Evolutionary conservation across 495 filamentous ascomycete species (phyloP), one percentile per base, ranked within the genome.

Genomic region (Staphylotrichum longicolle): DNA sequence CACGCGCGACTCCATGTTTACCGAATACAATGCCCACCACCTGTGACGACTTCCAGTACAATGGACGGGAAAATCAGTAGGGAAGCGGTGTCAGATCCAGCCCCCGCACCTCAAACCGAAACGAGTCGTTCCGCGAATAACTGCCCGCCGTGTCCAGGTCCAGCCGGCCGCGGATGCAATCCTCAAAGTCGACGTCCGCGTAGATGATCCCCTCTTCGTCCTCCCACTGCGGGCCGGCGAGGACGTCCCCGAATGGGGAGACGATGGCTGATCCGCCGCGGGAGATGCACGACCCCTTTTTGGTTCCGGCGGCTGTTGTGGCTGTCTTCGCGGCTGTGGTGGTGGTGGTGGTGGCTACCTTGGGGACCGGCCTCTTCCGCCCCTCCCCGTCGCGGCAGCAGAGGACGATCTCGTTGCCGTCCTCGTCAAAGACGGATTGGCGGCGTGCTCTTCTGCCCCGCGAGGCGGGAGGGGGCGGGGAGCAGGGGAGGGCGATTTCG

Each of bases 191-290:
- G 4, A 83, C 76, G 32, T 80, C 78, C 0, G 75, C 75, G 49
- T 69, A 76, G 49, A 84, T 67, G 9, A 82, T 63, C 0, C 77
- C 76, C 27, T 76, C 68, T 7, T 92, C 86, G 40, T 87, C 84
- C 57, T 94, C 89, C 91, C 91, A 96, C 54, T 95, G 74, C 1
- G 93, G 93, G 0, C 90, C 91, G 0, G 83, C 84, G 0, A 96
- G 71, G 4, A 92, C 82, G 4, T 92, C 82, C 0, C 93, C 93
- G 37, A 89, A 76, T 0, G 93, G 93, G 7, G 82, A 86, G 49
- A 96, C 77, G 63, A 98, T 93, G 63, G 86, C 88, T 0, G 89
- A 93, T 0, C 93, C 93, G 33, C 93, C 93, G 7, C 87, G 81
- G 52, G 80, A 89, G 50, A 84, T 66, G 58, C 82, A 88, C 4